These are phyloP conservation scores for Sphagnum magellanicum DNA, from an alignment of 228 moss, liverwort and hornwort species.

Conservation along the genomic window DNA sequence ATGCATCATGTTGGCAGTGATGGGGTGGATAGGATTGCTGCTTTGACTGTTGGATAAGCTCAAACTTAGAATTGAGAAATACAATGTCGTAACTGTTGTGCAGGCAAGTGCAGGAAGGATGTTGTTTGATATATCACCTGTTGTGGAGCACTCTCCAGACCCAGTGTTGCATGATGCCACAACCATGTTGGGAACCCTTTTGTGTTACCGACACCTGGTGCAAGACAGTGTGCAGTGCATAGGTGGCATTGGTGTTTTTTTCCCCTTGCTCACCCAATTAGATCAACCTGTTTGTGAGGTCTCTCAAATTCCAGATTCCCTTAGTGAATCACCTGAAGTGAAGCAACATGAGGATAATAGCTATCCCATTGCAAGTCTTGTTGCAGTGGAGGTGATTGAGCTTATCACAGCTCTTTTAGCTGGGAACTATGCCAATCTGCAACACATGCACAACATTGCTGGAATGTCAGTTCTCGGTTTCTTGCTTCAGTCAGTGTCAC, in stretches of 20 bases:
- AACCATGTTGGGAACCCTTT: conserved; percentile 67
- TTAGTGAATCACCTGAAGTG: conserved; percentile 5
- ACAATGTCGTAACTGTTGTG: neutral
- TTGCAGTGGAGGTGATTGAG: conserved; percentile 77
- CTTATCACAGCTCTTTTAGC: conserved; percentile 67
- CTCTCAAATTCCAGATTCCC: conserved; percentile 4
- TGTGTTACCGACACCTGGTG: conserved; percentile 72
- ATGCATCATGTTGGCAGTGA: too few relatives aligned
- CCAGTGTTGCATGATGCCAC: conserved; percentile 49
- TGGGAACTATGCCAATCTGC: conserved; percentile 66
- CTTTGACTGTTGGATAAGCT: too few relatives aligned
- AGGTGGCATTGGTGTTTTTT: conserved; percentile 81
- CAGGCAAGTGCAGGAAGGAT: conserved; percentile 76
- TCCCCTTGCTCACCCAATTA: conserved; percentile 71
- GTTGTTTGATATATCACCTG: conserved; percentile 68
- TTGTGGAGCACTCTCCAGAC: conserved; percentile 59
- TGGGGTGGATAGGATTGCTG: too few relatives aligned
- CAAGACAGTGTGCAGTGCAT: conserved; percentile 87
- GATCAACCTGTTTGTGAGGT: conserved; percentile 51
- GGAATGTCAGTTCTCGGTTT: conserved; percentile 74
- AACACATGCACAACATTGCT: conserved; percentile 65
- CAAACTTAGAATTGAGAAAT: too few relatives aligned
- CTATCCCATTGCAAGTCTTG: conserved; percentile 54
- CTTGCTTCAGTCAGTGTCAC: conserved; percentile 72
- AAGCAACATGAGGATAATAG: conserved; percentile 38